Evolutionary conservation across 2,329 filamentous ascomycete species (phyloP), one percentile per base, ranked within the genome.

Genomic region (Coniella lustricola): DNA sequence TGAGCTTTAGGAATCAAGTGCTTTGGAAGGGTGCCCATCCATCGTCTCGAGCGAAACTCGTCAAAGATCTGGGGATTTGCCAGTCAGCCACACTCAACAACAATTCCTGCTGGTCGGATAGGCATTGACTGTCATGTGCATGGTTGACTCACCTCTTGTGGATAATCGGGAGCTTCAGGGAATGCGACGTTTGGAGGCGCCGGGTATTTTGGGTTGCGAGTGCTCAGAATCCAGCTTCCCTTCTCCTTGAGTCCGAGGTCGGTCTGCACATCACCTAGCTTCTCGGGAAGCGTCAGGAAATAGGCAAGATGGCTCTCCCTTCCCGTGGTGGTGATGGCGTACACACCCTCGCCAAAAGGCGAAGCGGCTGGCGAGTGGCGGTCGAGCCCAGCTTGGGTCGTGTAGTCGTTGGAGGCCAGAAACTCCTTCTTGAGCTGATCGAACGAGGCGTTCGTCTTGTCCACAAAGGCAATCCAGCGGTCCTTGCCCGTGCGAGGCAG

Each of bases 341-440:
- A 95, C 0, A 95, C 81, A 1, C 90, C 90, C 63, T 95, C 89
- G 0, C 82, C 90, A n/a, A 90, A 73, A 0, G 87, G 86, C 0
- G 77, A 83, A 1, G 86, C 84, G 1, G 85, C 79, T 0, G 87
- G 82, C 0, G 72, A 75, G 44, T 84, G 81, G 12, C 86, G 77
- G 13, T 77, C 79, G 1, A 88, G 87, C 2, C 68, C 71, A 0
- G 88, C 91, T 68, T 89, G 84, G 7, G 89, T 95, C 44, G 80
- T 73, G 62, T 94, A 90, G 10, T 85, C 80, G 1, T 70, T 72
- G 0, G 78, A 76, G 1, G 74, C 64, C 54, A 93, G 73, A 63
- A 94, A 89, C 5, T 77, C 76, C 3, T 86, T 80, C 59, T 84
- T 85, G n/a, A 95, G 70, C 7, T 84, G 75, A 21, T 81, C 71